Conservation (phyloP, 2,329 filamentous ascomycete species). For the Colletotrichum siamense region DNA sequence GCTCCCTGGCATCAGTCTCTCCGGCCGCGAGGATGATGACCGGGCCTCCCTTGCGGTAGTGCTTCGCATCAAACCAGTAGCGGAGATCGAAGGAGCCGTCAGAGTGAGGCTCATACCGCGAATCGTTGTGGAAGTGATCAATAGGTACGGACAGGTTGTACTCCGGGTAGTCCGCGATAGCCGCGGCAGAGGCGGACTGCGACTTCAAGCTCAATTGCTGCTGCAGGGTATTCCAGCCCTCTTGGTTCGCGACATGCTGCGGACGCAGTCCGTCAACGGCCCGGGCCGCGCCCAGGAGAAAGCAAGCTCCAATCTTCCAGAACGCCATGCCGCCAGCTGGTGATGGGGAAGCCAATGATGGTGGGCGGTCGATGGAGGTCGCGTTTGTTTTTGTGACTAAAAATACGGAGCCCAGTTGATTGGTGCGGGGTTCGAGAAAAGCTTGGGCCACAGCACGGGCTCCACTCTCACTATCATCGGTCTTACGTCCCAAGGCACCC, state of each 20-base stretch:
- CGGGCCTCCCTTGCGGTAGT: slow-evolving; percentile 80
- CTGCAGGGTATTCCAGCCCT: slow-evolving; percentile 9
- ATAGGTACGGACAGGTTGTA: slow-evolving; percentile 58
- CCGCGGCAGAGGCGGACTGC: not conserved
- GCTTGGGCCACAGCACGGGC: too few relatives aligned
- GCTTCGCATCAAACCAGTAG: slow-evolving; percentile 82
- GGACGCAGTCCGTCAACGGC: not conserved
- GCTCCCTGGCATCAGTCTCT: slow-evolving; percentile 67
- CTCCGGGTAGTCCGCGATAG: slow-evolving; percentile 36
- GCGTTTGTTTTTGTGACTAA: slow-evolving; percentile 15
- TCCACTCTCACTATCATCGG: not conserved
- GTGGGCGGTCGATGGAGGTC: not conserved
- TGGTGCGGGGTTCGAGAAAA: not conserved
- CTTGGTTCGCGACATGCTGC: not conserved
- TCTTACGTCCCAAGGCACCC: not conserved
- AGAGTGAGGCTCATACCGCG: slow-evolving; percentile 77
- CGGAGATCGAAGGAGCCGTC: slow-evolving; percentile 71
- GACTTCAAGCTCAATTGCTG: not conserved
- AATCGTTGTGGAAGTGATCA: slow-evolving; percentile 86
- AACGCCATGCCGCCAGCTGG: not conserved
- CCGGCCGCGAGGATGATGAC: slow-evolving; percentile 80
- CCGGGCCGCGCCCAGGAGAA: slow-evolving; percentile 2
- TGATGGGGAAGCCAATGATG: slow-evolving; percentile 4
- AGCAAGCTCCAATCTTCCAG: slow-evolving; percentile 12
- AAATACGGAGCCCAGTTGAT: not conserved